Conservation (phyloP, 2,329 filamentous ascomycete species). For the Fusarium decemcellulare region DNA sequence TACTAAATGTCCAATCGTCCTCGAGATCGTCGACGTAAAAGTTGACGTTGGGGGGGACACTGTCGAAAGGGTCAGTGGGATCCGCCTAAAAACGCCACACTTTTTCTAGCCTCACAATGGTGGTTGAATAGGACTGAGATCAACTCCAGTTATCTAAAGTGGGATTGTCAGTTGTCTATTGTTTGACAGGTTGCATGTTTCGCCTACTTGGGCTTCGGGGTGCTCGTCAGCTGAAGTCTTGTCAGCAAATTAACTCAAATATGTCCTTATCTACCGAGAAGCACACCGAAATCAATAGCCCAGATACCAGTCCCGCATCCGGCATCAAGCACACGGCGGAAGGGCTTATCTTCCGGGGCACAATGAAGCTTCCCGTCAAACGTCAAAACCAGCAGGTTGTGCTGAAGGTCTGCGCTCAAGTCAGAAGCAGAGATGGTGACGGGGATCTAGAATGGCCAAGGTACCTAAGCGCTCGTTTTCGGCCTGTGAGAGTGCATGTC, state of each 20-base stretch:
- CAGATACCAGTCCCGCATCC: constrained; percentile 2
- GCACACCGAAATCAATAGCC: background rate
- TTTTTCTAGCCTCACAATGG: background rate
- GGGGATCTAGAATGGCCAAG: too few relatives aligned
- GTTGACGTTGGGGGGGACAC: too few relatives aligned
- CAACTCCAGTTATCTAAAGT: background rate
- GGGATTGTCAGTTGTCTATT: background rate
- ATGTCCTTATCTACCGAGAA: accelerated
- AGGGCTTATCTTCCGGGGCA: background rate
- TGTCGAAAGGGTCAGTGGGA: too few relatives aligned
- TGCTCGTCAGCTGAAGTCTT: background rate
- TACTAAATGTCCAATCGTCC: background rate
- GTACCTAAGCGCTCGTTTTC: constrained; percentile 1
- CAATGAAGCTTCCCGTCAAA: constrained; percentile 1
- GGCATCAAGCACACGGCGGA: background rate
- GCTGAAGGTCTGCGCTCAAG: background rate
- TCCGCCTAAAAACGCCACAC: accelerated
- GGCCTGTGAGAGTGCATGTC: background rate
- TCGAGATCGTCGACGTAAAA: background rate
- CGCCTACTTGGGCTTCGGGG: background rate
- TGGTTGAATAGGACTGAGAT: constrained; percentile 1
- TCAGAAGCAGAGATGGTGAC: background rate
- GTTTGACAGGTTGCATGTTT: background rate
- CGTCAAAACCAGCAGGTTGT: background rate
- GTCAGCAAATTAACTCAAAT: background rate